Conservation (phyloP, 371 early-diverging fungal species). For the Mycotypha africana region DNA sequence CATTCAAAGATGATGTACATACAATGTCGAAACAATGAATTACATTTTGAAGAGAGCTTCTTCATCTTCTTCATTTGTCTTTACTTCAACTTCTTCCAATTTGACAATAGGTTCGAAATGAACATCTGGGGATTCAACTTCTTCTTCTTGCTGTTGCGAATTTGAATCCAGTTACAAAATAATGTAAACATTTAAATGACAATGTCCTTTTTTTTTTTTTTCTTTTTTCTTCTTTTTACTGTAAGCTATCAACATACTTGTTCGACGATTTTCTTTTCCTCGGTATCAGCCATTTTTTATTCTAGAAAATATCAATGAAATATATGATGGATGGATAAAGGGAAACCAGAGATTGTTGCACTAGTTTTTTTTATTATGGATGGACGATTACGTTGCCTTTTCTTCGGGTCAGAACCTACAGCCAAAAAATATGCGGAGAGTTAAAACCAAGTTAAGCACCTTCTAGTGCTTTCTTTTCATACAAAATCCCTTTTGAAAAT, state of each 20-base stretch:
- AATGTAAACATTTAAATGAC: not conserved
- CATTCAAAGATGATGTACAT: too few species aligned
- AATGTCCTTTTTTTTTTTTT: not conserved
- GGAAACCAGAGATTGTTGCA: too few species aligned
- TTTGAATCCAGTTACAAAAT: slow-evolving; percentile 1
- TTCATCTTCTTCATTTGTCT: slow-evolving; percentile 96
- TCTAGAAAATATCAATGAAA: slow-evolving; percentile 3
- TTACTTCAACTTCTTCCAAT: slow-evolving; percentile 86
- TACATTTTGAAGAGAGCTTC: slow-evolving; percentile 92
- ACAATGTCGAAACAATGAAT: slow-evolving; percentile 27
- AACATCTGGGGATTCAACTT: slow-evolving; percentile 82
- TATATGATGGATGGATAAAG: slow-evolving; percentile 28
- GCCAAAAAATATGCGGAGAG: too few species aligned
- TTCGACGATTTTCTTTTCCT: slow-evolving; percentile 29
- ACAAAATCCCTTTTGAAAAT: too few species aligned
- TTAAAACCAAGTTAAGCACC: too few species aligned
- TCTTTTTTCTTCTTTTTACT: not conserved
- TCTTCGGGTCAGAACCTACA: too few species aligned
- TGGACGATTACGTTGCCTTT: too few species aligned
- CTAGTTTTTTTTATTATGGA: too few species aligned
- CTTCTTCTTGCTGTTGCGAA: slow-evolving; percentile 67
- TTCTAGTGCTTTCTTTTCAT: too few species aligned
- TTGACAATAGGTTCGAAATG: slow-evolving; percentile 97
- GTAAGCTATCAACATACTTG: slow-evolving; percentile 11
- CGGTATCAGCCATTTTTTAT: slow-evolving; percentile 22